phyloP scores from a whole-genome alignment of 148 eudicot genomes.

The Rhododendron vialii region DNA sequence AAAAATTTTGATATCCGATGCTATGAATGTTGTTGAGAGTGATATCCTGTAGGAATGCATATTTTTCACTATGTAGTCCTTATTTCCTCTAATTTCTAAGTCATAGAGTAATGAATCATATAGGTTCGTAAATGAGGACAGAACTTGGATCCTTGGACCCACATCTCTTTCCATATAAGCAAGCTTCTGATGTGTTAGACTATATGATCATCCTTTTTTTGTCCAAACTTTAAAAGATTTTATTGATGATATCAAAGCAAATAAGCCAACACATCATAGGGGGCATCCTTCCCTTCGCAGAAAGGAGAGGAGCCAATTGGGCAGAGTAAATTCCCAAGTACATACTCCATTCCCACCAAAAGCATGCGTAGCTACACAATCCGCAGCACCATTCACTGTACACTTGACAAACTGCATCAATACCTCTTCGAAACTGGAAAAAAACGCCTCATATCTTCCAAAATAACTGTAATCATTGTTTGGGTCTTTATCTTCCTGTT shows the following conservation, averaged over 20 bases:
- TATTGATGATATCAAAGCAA: neutral
- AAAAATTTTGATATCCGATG: neutral
- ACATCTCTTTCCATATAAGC: neutral
- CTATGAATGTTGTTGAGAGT: neutral
- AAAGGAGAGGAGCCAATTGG: neutral
- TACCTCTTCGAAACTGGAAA: neutral
- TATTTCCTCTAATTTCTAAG: neutral
- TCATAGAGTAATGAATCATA: neutral
- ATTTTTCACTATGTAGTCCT: neutral
- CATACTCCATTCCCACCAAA: neutral
- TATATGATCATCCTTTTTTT: neutral
- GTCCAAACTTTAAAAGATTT: neutral
- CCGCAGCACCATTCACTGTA: neutral
- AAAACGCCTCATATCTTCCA: neutral
- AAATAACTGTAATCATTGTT: neutral
- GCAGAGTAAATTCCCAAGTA: neutral
- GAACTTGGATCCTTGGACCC: neutral
- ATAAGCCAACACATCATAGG: neutral
- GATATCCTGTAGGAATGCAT: neutral
- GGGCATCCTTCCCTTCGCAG: neutral
- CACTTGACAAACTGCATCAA: neutral
- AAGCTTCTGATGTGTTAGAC: neutral
- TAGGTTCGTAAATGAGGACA: neutral
- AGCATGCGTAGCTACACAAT: neutral
- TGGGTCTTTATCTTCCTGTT: neutral